phyloP scores from a whole-genome alignment of 108 stramenopile species.

The Phaeodactylum tricornutum region DNA sequence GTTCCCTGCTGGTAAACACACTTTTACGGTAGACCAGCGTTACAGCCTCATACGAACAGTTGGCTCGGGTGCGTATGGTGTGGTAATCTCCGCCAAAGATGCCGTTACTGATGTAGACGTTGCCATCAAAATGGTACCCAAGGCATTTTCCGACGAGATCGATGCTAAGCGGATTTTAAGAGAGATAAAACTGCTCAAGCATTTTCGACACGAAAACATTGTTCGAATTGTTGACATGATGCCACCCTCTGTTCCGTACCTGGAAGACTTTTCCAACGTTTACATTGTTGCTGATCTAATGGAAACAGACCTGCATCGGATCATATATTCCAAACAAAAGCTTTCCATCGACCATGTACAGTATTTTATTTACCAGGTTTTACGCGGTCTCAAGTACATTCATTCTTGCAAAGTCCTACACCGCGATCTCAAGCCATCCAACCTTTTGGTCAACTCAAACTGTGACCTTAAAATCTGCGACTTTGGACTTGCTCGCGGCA shows the following conservation, averaged over 20 bases:
- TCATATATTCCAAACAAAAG: slow-evolving; percentile 97
- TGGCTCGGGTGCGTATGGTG: slow-evolving; percentile 97
- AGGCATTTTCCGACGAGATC: slow-evolving; percentile 94
- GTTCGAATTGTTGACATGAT: slow-evolving; percentile 82
- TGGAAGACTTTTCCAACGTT: slow-evolving; percentile 92
- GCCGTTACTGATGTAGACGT: slow-evolving; percentile 55
- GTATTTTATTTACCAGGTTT: slow-evolving; percentile 96
- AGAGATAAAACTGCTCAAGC: slow-evolving; percentile 94
- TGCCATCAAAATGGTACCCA: slow-evolving; percentile 98
- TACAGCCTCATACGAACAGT: slow-evolving; percentile 75
- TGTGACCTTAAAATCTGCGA: slow-evolving; percentile 99
- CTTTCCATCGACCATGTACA: slow-evolving; percentile 95
- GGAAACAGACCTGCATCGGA: slow-evolving; percentile 98
- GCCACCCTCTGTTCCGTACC: slow-evolving; percentile 68
- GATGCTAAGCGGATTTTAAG: slow-evolving; percentile 99
- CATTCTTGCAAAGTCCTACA: slow-evolving; percentile 98
- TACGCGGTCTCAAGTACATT: slow-evolving; percentile 96
- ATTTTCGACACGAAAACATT: slow-evolving; percentile 89
- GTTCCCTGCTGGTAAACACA: slow-evolving; percentile 75
- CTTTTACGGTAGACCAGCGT: slow-evolving; percentile 75
- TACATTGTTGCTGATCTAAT: slow-evolving; percentile 97
- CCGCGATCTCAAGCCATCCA: slow-evolving; percentile 96
- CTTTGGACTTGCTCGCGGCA: slow-evolving; percentile 94
- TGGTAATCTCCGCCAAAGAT: slow-evolving; percentile 88
- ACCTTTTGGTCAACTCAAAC: slow-evolving; percentile 97